These are phyloP conservation scores for Tetrahymena malaccensis DNA, from an alignment of 73 alveolate species.

Conservation along the genomic window DNA sequence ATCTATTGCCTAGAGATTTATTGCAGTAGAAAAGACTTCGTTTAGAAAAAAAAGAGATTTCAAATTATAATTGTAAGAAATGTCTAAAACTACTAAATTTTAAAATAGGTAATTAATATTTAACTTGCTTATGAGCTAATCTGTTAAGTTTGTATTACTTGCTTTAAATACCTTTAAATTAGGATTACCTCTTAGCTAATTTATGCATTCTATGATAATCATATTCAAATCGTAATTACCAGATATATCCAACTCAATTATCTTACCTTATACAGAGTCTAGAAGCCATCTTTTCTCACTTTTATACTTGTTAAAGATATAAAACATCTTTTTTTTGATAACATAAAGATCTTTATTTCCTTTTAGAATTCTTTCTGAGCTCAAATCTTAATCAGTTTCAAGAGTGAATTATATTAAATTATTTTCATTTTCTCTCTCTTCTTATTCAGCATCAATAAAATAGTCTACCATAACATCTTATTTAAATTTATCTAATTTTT, in stretches of 20 bases:
- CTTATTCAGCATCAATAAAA: too few relatives aligned
- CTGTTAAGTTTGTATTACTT: background rate
- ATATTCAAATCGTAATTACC: background rate
- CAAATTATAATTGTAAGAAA: background rate
- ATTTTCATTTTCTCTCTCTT: background rate
- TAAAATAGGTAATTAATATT: background rate
- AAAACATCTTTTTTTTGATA: background rate
- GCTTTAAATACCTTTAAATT: background rate
- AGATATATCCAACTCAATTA: background rate
- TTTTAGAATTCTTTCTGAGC: background rate
- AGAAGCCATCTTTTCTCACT: background rate
- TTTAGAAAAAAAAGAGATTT: background rate
- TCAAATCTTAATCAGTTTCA: background rate
- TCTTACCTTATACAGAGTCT: background rate
- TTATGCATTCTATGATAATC: background rate
- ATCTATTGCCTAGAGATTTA: background rate
- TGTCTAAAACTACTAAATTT: background rate
- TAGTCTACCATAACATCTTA: too few relatives aligned
- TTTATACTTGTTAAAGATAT: background rate
- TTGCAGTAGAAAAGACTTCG: background rate
- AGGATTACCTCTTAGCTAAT: background rate
- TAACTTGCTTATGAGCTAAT: background rate
- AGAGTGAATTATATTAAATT: background rate
- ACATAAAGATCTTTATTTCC: background rate
- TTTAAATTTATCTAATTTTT: background rate